Conservation (phyloP, 345 rosid genomes). For the Noccaea caerulescens region DNA sequence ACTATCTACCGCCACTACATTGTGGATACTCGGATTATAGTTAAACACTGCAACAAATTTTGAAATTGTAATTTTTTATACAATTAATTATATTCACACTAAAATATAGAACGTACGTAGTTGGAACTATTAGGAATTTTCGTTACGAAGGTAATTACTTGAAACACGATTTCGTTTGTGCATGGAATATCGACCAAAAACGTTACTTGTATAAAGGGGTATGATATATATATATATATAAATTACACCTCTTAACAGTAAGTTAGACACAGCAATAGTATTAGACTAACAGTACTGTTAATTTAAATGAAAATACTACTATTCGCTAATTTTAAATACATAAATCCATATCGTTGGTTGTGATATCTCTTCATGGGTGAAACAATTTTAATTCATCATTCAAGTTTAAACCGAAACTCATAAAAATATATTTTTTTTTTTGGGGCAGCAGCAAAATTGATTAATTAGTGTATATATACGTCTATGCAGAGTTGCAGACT, state of each 20-base stretch:
- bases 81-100: not conserved
- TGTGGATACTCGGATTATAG: slow-evolving; percentile 52
- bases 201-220: slow-evolving; percentile 18
- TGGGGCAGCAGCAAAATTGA: too few relatives aligned
- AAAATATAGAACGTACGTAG: not conserved
- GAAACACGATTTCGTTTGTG: slow-evolving; percentile 15
- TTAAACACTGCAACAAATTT: slow-evolving; percentile 56
- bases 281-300: not conserved
- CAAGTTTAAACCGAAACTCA: not conserved
- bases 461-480: too few relatives aligned
- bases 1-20: slow-evolving; percentile 51
- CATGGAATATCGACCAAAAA: slow-evolving; percentile 8
- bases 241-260: not conserved
- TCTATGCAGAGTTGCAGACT: too few relatives aligned
- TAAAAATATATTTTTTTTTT: not conserved
- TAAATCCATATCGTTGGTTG: not conserved
- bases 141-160: not conserved
- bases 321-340: not conserved
- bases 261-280: not conserved
- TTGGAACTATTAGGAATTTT: slow-evolving; percentile 10
- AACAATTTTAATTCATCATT: slow-evolving; percentile 1
- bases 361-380: not conserved
- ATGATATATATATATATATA: not conserved
- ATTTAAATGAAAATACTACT: not conserved
- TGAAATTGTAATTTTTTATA: not conserved